Evolutionary conservation across 768 basidiomycete genomes (phyloP), one percentile per base, ranked within the genome.

Genomic region (Exidia glandulosa): DNA sequence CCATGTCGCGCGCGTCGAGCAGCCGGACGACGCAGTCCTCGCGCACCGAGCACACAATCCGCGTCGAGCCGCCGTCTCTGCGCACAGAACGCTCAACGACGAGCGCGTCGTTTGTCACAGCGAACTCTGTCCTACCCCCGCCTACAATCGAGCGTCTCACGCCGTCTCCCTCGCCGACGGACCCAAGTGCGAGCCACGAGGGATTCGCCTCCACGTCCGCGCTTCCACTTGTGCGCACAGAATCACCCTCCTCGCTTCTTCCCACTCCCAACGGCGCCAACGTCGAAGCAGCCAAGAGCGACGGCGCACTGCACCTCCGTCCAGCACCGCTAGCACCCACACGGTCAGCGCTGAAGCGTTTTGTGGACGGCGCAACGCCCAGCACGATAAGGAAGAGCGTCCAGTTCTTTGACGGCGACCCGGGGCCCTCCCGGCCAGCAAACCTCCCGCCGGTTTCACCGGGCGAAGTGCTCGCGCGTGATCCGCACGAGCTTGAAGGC

Each of bases 381-480:
- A 54, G 50, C 19, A 54, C 50, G 10, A 65, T 66, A 56, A 61
- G 55, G 14, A 67, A 63, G 5, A 63, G 62, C 16, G 61, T 68
- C n/a, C 61, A 69, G 63, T 70, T 67, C 48, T 56, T 57, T 2
- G 62, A 66, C 0, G 54, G 16, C 7, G 55, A 36, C 37, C 19
- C 32, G n/a, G 52, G 41, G 12, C 9, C 47, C 29, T 9, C 29
- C 14, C 19, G 57, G 30, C 30, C 59, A 25, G 30, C 63, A 57
- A 12, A 61, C 62, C 23, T 68, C 70, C 1, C 63, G 2, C 78
- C 82, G 1, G 84, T 73, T 0, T 74, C 85, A 29, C 88, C 90
- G 0, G 64, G 68, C 7, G 80, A 82, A 60, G 91, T 94, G 3
- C 77, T 95, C 30, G 75, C 80, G 32, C 76, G 91, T 56, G 76